Evolutionary conservation across 768 basidiomycete genomes (phyloP).

Genomic region (Boletus sensibilis): DNA sequence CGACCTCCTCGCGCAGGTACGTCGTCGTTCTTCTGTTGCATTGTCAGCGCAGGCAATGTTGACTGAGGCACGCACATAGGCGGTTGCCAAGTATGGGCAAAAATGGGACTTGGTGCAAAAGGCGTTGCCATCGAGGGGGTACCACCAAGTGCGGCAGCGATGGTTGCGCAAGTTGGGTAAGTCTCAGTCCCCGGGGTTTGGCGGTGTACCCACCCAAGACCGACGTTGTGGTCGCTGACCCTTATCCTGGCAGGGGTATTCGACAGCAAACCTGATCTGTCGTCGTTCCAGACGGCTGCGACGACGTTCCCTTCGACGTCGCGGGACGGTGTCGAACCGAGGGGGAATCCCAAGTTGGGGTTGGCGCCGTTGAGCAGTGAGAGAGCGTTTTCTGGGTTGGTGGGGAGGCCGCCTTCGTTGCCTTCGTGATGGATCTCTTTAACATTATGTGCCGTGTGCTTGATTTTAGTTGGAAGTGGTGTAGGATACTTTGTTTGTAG

Average conservation of each 20-base stretch:
- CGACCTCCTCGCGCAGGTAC: slow-evolving; percentile 39
- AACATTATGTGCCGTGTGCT: not conserved
- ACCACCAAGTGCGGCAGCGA: slow-evolving; percentile 44
- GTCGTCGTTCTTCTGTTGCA: not conserved
- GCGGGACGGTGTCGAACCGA: slow-evolving; percentile 22
- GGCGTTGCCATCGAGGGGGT: slow-evolving; percentile 39
- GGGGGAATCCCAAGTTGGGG: slow-evolving; percentile 38
- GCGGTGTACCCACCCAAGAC: not conserved
- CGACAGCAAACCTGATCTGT: slow-evolving; percentile 37
- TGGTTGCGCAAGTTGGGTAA: slow-evolving; percentile 42
- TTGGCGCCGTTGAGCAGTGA: slow-evolving; percentile 40
- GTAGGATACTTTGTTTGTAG: slow-evolving; percentile 5
- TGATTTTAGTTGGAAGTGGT: slow-evolving; percentile 9
- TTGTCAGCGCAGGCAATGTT: not conserved
- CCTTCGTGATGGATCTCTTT: slow-evolving; percentile 13
- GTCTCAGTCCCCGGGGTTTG: not conserved
- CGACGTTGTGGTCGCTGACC: not conserved
- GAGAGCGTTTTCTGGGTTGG: slow-evolving; percentile 28
- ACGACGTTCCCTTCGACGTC: slow-evolving; percentile 14
- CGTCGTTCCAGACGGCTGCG: slow-evolving; percentile 32
- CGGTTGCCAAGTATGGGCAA: slow-evolving; percentile 40
- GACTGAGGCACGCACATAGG: slow-evolving; percentile 20
- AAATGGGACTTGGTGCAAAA: slow-evolving; percentile 43
- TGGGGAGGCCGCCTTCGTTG: slow-evolving; percentile 19
- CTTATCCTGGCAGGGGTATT: slow-evolving; percentile 27